Conservation (phyloP, 208 protist genomes). For the Leishmania arabica region DNA sequence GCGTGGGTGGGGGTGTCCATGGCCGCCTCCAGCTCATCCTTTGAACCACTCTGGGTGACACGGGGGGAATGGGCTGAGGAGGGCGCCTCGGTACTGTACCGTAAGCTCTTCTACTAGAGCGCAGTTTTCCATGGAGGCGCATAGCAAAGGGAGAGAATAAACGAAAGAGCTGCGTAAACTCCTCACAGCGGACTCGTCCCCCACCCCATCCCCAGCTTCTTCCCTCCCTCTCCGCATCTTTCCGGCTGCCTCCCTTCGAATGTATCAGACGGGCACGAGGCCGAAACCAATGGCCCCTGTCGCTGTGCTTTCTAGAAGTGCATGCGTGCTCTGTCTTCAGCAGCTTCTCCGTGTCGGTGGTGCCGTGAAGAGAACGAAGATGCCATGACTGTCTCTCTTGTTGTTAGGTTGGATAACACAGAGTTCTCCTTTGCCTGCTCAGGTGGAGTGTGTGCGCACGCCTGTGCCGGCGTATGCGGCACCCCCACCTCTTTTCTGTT, state of each 20-base stretch:
- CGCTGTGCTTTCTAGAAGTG: background rate
- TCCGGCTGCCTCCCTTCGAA: background rate
- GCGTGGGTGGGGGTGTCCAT: slow-evolving; percentile 84
- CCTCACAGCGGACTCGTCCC: background rate
- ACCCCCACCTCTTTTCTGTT: background rate
- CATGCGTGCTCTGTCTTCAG: background rate
- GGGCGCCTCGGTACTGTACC: slow-evolving; percentile 61
- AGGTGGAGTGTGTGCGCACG: background rate
- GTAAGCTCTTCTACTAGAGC: slow-evolving; percentile 74
- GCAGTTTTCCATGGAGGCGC: background rate
- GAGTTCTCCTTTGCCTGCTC: background rate
- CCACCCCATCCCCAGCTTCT: background rate
- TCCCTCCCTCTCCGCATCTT: background rate
- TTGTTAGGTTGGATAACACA: background rate
- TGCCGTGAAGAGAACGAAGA: background rate
- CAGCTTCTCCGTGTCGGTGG: background rate
- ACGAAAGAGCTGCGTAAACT: background rate
- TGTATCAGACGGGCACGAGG: background rate
- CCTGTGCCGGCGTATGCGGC: background rate
- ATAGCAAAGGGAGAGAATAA: background rate
- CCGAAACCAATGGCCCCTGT: background rate
- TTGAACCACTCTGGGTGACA: slow-evolving; percentile 82
- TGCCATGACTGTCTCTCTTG: background rate
- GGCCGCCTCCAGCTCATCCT: slow-evolving; percentile 73
- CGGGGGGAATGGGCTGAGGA: slow-evolving; percentile 74